Evolutionary conservation across 2,329 filamentous ascomycete genomes (phyloP), one percentile per base, ranked within the genome.

Genomic region (Mariannaea elegans): DNA sequence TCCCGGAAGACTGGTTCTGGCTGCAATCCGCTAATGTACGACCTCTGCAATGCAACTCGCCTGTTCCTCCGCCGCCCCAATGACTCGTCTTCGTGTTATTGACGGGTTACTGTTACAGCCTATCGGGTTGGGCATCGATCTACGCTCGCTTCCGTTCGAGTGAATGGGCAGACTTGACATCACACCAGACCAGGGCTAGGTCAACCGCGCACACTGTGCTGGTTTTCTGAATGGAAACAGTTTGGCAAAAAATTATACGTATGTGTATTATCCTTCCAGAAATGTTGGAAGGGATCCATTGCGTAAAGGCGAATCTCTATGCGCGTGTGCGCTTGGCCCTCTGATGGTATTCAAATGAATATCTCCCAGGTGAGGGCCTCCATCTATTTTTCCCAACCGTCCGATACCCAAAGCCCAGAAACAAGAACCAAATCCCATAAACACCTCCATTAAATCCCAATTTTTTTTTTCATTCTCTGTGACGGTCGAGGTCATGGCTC

Each of bases 371-470:
- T 41, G 60, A 56, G 67, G 65, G 63, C 56, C 63, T 57, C 67
- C 59, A 59, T 69, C 68, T 70, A 64, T 62, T 70, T 70, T 63
- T 71, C 62, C 68, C 66, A 59, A 65, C 66, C 66, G 54, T 66
- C 58, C 65, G 56, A 59, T 54, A 19, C 38, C 38, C 18, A 41
- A 41, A 10, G 38, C 50, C 52, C 55, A 69, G 51, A 69, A 70
- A 68, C 51, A 55, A 68, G 42, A 66, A 66, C 50, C 48, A 39
- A 39, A 19, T 62, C 67, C 56, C 47, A 12, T 44, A 27, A 67
- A 68, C 65, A 64, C 65, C 65, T 47, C 41, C 38, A 39, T 44
- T 42, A 65, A 31, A 36, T 48, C 29, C 29, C 48, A 62, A 56
- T 51, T 46, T 58, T 56, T 61, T 66, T 19, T 21, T 21, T 19